A percentile compares a stretch with the other conserved stretches of the same genome.
phyloP scores from a whole-genome alignment of 768 basidiomycete species.

The Phylloporus sp. region DNA sequence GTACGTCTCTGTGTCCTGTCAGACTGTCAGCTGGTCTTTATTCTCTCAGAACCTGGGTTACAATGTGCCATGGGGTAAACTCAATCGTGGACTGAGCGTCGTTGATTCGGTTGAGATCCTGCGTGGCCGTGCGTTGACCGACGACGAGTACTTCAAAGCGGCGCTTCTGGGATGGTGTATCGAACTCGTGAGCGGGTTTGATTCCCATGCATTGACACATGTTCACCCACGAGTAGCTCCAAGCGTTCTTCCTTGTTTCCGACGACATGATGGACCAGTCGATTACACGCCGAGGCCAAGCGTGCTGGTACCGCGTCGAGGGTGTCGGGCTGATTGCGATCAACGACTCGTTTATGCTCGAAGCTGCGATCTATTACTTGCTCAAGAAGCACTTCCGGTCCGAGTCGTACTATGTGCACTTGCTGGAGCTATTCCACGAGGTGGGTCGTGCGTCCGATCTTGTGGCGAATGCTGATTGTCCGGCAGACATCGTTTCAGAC shows the following conservation, averaged over 20 bases:
- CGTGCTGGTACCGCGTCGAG: conserved; percentile 85
- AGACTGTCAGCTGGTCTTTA: neutral
- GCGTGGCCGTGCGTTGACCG: conserved; percentile 61
- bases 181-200: conserved; percentile 66
- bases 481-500: conserved; percentile 73
- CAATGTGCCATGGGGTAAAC: conserved; percentile 95
- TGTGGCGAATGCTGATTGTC: neutral
- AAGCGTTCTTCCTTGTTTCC: conserved; percentile 94
- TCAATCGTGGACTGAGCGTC: conserved; percentile 95
- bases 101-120: conserved; percentile 91
- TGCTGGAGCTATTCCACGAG: conserved; percentile 91
- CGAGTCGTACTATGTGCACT: conserved; percentile 80
- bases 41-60: conserved; percentile 75
- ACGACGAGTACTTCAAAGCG: conserved; percentile 85
- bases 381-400: conserved; percentile 82
- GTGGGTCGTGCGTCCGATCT: conserved; percentile 32
- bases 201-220: neutral
- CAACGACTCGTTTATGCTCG: conserved; percentile 97
- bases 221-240: conserved; percentile 73
- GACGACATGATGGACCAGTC: conserved; percentile 98
- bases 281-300: conserved; percentile 89
- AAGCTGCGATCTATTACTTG: conserved; percentile 87
- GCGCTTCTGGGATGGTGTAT: conserved; percentile 94
- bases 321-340: conserved; percentile 75
- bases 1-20: conserved; percentile 40